Conservation (phyloP, 305 asterid genomes). For the Caryopteris hybrid region DNA sequence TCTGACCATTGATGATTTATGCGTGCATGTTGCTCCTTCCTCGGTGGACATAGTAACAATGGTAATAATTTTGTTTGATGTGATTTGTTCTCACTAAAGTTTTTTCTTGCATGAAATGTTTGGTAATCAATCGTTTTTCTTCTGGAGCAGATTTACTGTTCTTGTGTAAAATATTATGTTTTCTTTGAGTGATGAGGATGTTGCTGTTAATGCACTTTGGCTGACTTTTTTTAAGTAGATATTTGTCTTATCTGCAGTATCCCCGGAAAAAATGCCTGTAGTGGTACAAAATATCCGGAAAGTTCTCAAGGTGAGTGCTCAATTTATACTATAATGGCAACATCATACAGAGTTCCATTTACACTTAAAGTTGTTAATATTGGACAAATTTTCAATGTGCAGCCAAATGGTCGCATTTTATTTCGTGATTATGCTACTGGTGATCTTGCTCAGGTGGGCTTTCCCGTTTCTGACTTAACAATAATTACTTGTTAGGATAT, state of each 20-base stretch:
- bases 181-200: slow-evolving; percentile 8
- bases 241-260: slow-evolving; percentile 96
- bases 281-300: slow-evolving; percentile 72
- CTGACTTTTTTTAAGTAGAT: slow-evolving; percentile 79
- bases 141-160: background rate
- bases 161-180: background rate
- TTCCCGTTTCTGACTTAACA: slow-evolving; percentile 10
- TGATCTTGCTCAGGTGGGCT: slow-evolving; percentile 97
- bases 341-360: background rate
- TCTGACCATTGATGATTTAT: slow-evolving; percentile 66
- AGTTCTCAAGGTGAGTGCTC: slow-evolving; percentile 67
- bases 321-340: slow-evolving; percentile 1
- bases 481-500: background rate
- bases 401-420: slow-evolving; percentile 78
- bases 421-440: slow-evolving; percentile 98
- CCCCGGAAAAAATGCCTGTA: slow-evolving; percentile 84
- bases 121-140: background rate
- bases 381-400: slow-evolving; percentile 25
- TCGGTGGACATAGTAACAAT: slow-evolving; percentile 89
- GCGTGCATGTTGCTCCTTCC: slow-evolving; percentile 64
- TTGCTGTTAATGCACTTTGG: slow-evolving; percentile 23
- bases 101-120: background rate
- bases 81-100: background rate
- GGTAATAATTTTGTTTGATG: slow-evolving; percentile 47
- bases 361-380: slow-evolving; percentile 20